Percentiles rank a stretch among this genome's conserved stretches.
These are phyloP conservation scores for Fistulinella cinereoalba DNA, from an alignment of 1,284 basidiomycete genomes.

Conservation along the genomic window DNA sequence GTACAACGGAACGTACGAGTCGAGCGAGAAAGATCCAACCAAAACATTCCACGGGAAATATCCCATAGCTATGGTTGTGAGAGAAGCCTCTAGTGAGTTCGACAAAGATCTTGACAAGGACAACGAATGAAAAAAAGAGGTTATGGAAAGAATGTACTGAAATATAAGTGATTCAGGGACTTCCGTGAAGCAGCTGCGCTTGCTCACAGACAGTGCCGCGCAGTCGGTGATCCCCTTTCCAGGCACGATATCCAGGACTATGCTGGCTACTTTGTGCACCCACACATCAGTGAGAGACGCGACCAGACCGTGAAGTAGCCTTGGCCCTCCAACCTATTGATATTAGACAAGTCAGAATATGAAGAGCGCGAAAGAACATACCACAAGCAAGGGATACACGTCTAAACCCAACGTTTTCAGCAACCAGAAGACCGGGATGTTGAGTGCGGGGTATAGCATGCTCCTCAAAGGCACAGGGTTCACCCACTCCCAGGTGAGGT, in stretches of 20 bases:
- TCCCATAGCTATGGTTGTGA: slow-evolving; percentile 77
- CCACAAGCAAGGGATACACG: slow-evolving; percentile 27
- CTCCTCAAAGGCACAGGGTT: slow-evolving; percentile 65
- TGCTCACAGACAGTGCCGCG: slow-evolving; percentile 63
- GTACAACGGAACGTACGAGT: slow-evolving; percentile 17
- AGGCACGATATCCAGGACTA: slow-evolving; percentile 60
- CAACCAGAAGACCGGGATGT: slow-evolving; percentile 75
- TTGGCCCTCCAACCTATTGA: slow-evolving; percentile 64
- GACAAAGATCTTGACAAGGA: slow-evolving; percentile 87
- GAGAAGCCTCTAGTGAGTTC: slow-evolving; percentile 88
- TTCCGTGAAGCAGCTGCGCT: not conserved
- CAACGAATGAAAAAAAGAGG: slow-evolving; percentile 85
- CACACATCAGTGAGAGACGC: slow-evolving; percentile 83
- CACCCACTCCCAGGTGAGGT: slow-evolving; percentile 96
- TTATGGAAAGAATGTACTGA: slow-evolving; percentile 79
- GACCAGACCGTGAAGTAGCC: slow-evolving; percentile 75
- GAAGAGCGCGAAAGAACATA: slow-evolving; percentile 10
- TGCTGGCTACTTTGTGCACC: slow-evolving; percentile 61
- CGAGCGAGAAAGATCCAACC: slow-evolving; percentile 14
- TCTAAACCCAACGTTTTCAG: slow-evolving; percentile 50
- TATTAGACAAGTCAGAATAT: slow-evolving; percentile 4
- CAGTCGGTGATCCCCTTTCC: slow-evolving; percentile 10
- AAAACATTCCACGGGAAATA: slow-evolving; percentile 73
- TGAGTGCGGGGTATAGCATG: slow-evolving; percentile 72
- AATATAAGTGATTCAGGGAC: slow-evolving; percentile 1